Conservation (phyloP, 306 rosid species). For the Macrotyloma uniflorum region DNA sequence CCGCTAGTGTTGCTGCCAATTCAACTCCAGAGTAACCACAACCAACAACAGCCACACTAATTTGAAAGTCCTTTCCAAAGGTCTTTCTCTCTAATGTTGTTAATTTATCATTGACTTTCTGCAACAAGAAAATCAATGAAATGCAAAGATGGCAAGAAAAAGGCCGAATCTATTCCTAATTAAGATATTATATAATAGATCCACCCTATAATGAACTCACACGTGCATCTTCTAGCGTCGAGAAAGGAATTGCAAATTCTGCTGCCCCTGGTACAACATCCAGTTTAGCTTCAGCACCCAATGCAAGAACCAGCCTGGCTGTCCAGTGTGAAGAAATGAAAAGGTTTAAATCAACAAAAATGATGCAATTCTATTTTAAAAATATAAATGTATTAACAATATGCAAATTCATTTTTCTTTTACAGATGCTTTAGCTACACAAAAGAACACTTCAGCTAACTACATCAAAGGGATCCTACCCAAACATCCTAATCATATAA, state of each 20-base stretch:
- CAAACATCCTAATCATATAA: slow-evolving; percentile 22
- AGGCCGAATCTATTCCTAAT: not conserved
- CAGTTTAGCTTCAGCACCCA: slow-evolving; percentile 91
- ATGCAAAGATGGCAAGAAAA: slow-evolving; percentile 1
- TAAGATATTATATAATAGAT: slow-evolving; percentile 24
- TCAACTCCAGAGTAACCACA: slow-evolving; percentile 97
- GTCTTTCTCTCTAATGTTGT: slow-evolving; percentile 77
- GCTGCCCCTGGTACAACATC: slow-evolving; percentile 90
- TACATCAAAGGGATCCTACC: slow-evolving; percentile 26
- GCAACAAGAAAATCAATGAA: slow-evolving; percentile 39
- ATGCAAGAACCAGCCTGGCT: slow-evolving; percentile 98
- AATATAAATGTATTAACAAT: slow-evolving; percentile 1
- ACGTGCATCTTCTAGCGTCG: slow-evolving; percentile 85
- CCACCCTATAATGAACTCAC: slow-evolving; percentile 53
- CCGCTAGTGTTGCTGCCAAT: slow-evolving; percentile 92
- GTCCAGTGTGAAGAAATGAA: slow-evolving; percentile 55
- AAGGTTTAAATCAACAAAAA: slow-evolving; percentile 43
- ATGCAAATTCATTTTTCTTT: slow-evolving; percentile 20
- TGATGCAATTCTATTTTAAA: not conserved
- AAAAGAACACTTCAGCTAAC: slow-evolving; percentile 16
- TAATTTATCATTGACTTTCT: slow-evolving; percentile 75
- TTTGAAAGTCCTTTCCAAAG: slow-evolving; percentile 66
- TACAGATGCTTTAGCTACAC: slow-evolving; percentile 28
- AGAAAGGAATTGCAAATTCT: slow-evolving; percentile 84
- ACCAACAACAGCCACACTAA: slow-evolving; percentile 91